These are phyloP conservation scores for Flaveria bidentis DNA, from an alignment of 129 eudicot species.

Conservation along the genomic window DNA sequence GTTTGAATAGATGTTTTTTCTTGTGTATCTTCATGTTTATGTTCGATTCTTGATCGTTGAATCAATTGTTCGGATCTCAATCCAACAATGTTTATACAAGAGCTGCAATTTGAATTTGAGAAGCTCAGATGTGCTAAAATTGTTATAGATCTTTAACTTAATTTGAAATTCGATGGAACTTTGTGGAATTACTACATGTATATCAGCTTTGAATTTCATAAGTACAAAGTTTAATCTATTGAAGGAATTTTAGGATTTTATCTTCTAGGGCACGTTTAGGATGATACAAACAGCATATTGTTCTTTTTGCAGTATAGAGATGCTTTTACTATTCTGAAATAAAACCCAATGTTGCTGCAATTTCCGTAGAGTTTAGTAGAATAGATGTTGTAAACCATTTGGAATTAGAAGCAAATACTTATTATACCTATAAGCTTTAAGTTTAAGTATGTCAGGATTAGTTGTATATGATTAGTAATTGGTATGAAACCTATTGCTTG, in stretches of 20 bases:
- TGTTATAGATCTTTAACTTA: background rate
- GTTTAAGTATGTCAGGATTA: background rate
- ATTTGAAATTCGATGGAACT: slow-evolving; percentile 7
- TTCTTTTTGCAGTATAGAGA: background rate
- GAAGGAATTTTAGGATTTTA: background rate
- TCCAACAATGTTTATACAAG: slow-evolving; percentile 14
- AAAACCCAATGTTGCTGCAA: background rate
- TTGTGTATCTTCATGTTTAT: background rate
- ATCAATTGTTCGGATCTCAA: slow-evolving; percentile 8
- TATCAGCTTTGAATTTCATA: background rate
- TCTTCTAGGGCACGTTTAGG: slow-evolving; percentile 13
- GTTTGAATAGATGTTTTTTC: background rate
- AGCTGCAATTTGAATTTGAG: slow-evolving; percentile 21
- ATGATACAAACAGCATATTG: slow-evolving; percentile 1
- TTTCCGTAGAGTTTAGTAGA: background rate
- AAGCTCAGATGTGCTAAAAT: background rate
- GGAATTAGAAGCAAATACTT: background rate
- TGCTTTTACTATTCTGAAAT: background rate
- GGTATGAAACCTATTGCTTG: background rate
- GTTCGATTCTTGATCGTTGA: background rate
- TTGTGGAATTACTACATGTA: background rate
- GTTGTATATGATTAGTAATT: background rate
- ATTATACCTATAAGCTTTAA: background rate
- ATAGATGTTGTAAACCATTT: background rate
- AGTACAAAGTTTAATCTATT: background rate